A percentile compares a stretch with the other conserved stretches of the same genome.
phyloP scores from a whole-genome alignment of 495 filamentous ascomycete genomes.

The Penicillium cinerascens region DNA sequence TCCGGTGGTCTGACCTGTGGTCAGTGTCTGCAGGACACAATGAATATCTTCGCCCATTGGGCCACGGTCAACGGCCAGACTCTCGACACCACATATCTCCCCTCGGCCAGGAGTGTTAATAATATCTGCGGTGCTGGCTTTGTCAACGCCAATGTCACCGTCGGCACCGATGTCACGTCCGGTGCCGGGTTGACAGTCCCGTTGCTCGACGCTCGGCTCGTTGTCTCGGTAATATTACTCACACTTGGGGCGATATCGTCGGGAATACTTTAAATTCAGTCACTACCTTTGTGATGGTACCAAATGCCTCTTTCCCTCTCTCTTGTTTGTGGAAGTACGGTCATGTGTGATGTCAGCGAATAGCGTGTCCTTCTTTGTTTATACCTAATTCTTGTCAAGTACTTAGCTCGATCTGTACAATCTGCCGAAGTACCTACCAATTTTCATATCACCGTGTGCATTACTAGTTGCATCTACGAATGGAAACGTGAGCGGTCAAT shows the following conservation, averaged over 20 bases:
- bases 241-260: background rate
- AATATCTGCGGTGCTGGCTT: conserved; percentile 60
- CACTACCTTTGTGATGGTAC: conserved; percentile 2
- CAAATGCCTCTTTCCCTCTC: conserved; percentile 3
- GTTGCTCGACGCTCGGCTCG: background rate
- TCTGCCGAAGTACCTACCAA: background rate
- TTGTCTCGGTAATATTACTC: conserved; percentile 2
- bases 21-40: conserved; percentile 64
- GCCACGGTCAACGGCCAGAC: conserved; percentile 56
- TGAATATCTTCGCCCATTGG: conserved; percentile 62
- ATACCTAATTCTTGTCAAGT: conserved; percentile 7
- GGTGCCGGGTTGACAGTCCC: conserved; percentile 11
- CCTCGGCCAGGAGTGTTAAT: conserved; percentile 64
- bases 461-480: background rate
- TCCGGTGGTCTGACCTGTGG: conserved; percentile 63
- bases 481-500: background rate
- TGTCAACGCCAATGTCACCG: conserved; percentile 56
- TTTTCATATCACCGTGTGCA: background rate
- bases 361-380: conserved; percentile 10
- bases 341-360: conserved; percentile 26
- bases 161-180: conserved; percentile 19
- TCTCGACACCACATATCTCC: conserved; percentile 56
- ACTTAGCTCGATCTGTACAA: conserved; percentile 5
- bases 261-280: conserved; percentile 2
- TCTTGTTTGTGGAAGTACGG: conserved; percentile 6